phyloP scores from a whole-genome alignment of 2,329 filamentous ascomycete species.

The Lasiodiplodia sp. region DNA sequence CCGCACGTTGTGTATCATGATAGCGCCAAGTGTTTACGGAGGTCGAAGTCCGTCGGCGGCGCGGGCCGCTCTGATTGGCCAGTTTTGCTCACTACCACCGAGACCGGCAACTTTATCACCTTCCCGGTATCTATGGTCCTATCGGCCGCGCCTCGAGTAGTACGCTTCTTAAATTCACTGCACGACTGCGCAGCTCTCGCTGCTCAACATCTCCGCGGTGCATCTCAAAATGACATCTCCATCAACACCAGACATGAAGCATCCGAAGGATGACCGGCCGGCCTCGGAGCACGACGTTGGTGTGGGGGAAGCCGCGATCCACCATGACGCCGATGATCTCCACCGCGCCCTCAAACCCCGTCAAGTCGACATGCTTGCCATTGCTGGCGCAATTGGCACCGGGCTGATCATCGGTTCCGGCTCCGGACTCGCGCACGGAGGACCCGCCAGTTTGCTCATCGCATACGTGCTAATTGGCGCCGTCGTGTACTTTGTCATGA shows the following conservation, averaged over 20 bases:
- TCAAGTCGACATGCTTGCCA: conserved; percentile 21
- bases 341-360: neutral
- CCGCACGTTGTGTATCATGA: neutral
- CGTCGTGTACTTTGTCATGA: conserved; percentile 79
- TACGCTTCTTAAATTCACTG: neutral
- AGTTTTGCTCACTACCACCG: neutral
- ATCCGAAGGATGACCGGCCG: neutral
- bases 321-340: neutral
- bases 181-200: too few species aligned
- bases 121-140: neutral
- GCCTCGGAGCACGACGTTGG: neutral
- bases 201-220: too few species aligned
- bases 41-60: neutral
- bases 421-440: conserved; percentile 35
- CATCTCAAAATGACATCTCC: neutral
- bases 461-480: conserved; percentile 64
- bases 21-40: neutral
- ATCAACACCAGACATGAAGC: neutral
- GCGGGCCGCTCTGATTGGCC: neutral
- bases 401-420: conserved; percentile 31
- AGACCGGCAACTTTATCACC: neutral
- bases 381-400: conserved; percentile 29
- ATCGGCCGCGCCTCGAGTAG: neutral
- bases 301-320: neutral
- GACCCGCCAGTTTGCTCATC: conserved; percentile 56